These are phyloP conservation scores for Kurtzmaniella quercitrusa DNA, from an alignment of 1,139 yeast species.

Conservation along the genomic window DNA sequence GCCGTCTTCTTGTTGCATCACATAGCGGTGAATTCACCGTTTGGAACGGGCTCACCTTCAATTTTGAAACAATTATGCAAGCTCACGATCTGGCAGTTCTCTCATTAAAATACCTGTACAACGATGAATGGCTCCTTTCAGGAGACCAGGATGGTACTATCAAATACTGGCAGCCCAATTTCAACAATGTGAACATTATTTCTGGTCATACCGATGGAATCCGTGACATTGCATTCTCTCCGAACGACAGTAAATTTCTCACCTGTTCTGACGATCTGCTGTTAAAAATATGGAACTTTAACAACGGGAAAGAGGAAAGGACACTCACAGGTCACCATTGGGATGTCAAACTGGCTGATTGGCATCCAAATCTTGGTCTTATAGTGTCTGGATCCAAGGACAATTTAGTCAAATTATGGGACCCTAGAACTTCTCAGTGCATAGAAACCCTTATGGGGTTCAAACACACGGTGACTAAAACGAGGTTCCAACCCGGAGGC, in stretches of 20 bases:
- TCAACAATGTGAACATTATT: conserved; percentile 87
- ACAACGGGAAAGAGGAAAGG: conserved; percentile 81
- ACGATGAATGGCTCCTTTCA: conserved; percentile 90
- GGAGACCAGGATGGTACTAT: conserved; percentile 91
- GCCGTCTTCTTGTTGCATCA: conserved; percentile 84
- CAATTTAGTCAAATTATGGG: conserved; percentile 91
- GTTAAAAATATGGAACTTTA: conserved; percentile 90
- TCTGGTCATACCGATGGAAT: conserved; percentile 79
- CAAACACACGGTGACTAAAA: conserved; percentile 85
- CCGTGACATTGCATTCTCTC: conserved; percentile 84
- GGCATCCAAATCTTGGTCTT: conserved; percentile 90
- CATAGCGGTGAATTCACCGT: conserved; percentile 94
- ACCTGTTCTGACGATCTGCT: conserved; percentile 91
- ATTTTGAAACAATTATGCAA: conserved; percentile 96
- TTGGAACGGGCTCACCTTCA: conserved; percentile 95
- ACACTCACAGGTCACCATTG: conserved; percentile 89
- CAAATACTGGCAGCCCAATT: conserved; percentile 97
- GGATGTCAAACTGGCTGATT: conserved; percentile 96
- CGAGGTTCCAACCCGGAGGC: conserved; percentile 75
- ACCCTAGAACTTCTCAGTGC: conserved; percentile 75
- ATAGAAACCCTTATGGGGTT: conserved; percentile 84
- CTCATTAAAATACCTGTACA: conserved; percentile 76
- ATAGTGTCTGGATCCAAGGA: conserved; percentile 90
- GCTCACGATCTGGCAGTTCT: conserved; percentile 93
- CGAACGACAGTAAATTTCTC: conserved; percentile 84